Percentiles rank a stretch among this genome's conserved stretches.
Conservation (phyloP, 1,284 basidiomycete species). For the Tilletia horrida region DNA sequence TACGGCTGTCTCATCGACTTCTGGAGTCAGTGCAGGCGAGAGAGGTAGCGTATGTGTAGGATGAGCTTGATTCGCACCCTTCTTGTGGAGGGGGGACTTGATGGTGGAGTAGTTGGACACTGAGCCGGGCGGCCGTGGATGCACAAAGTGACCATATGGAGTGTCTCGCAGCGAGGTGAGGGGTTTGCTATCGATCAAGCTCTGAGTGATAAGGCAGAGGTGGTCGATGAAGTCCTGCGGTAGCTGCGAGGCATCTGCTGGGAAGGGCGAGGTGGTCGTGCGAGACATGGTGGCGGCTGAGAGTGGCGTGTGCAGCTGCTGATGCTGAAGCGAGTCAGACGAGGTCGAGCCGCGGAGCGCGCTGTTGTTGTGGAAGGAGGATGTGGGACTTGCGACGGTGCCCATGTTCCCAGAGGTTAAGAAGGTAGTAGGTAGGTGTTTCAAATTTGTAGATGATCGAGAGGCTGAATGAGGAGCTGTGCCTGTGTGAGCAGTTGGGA, state of each 20-base stretch:
- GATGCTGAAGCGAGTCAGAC: neutral
- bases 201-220: conserved; percentile 42
- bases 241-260: conserved; percentile 30
- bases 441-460: too few relatives aligned
- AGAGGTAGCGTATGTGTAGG: neutral
- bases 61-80: neutral
- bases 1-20: conserved; percentile 8
- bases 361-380: neutral
- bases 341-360: neutral
- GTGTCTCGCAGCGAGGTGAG: conserved; percentile 34
- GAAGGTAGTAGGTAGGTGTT: too few relatives aligned
- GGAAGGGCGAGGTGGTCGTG: conserved; percentile 41
- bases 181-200: conserved; percentile 37
- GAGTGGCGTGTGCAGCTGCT: conserved; percentile 3
- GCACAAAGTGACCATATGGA: conserved; percentile 25
- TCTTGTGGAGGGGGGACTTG: neutral
- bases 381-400: conserved; percentile 5
- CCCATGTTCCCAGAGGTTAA: neutral
- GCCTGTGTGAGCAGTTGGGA: too few relatives aligned
- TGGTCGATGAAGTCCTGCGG: conserved; percentile 48
- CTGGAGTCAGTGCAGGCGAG: neutral
- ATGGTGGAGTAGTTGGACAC: conserved; percentile 1
- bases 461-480: too few relatives aligned
- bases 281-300: conserved; percentile 30
- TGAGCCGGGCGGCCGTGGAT: neutral